Evolutionary conservation across 2,329 filamentous ascomycete genomes (phyloP).

Genomic region (Chlorencoelia australis): DNA sequence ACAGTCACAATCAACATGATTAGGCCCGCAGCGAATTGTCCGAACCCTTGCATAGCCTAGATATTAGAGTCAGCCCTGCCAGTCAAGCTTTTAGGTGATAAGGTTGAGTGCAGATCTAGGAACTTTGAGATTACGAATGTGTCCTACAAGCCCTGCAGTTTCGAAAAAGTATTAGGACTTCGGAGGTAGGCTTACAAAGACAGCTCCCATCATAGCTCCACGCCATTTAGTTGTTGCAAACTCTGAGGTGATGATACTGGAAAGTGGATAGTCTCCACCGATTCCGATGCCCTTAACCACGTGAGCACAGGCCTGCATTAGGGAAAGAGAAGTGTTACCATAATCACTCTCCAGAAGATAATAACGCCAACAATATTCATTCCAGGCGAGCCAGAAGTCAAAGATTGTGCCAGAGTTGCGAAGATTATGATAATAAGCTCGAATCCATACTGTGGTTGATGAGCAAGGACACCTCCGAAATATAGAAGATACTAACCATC

Average conservation of each 20-base stretch:
- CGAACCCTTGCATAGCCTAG: constrained; percentile 82
- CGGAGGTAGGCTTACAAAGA: too few relatives aligned
- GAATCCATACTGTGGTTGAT: constrained; percentile 48
- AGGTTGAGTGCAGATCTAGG: too few relatives aligned
- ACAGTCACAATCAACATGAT: constrained; percentile 65
- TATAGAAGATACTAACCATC: constrained; percentile 30
- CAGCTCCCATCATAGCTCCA: constrained; percentile 77
- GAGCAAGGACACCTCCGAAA: neutral
- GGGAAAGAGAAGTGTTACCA: too few relatives aligned
- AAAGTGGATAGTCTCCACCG: constrained; percentile 73
- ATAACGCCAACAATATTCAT: constrained; percentile 54
- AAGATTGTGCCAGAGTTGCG: constrained; percentile 60
- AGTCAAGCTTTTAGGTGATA: too few relatives aligned
- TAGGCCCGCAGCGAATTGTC: constrained; percentile 68
- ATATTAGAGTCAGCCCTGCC: too few relatives aligned
- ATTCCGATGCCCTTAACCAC: constrained; percentile 59
- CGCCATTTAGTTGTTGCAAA: constrained; percentile 80
- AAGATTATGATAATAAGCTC: constrained; percentile 73
- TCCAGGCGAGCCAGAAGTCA: constrained; percentile 50
- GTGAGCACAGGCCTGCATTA: too few relatives aligned
- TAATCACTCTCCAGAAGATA: constrained; percentile 75
- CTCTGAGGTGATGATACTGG: constrained; percentile 75
- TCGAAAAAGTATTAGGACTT: too few relatives aligned
- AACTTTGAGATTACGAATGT: too few relatives aligned
- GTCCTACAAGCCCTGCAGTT: too few relatives aligned